A percentile compares a stretch with the other conserved stretches of the same genome.
Conservation (phyloP, 345 rosid genomes). For the Citrus hindsii region DNA sequence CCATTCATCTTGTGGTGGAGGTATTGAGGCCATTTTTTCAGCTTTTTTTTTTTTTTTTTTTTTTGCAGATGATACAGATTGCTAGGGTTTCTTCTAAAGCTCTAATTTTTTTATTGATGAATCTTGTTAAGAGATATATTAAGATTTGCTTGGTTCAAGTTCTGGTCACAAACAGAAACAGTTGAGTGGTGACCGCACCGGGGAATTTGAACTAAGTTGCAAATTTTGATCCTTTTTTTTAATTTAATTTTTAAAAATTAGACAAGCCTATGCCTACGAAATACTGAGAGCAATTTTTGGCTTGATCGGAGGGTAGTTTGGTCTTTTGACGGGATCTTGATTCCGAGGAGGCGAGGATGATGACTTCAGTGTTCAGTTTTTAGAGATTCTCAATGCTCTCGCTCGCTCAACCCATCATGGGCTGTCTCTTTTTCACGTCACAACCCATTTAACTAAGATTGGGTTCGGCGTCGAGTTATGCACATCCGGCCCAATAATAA, state of each 20-base stretch:
- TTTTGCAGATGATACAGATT: background rate
- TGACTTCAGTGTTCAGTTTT: background rate
- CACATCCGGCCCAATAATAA: background rate
- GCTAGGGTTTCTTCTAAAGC: slow-evolving; percentile 1
- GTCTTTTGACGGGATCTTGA: background rate
- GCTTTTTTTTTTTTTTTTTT: too few species aligned
- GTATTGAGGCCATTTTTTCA: slow-evolving; percentile 25
- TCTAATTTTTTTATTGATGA: background rate
- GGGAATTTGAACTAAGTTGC: background rate
- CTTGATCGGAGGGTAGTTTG: background rate
- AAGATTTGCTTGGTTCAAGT: background rate
- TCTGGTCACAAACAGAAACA: background rate
- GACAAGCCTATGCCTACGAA: background rate
- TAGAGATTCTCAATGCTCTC: background rate
- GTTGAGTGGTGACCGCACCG: background rate
- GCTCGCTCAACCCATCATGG: background rate
- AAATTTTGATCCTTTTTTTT: background rate
- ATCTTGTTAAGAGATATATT: background rate
- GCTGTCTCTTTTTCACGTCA: background rate
- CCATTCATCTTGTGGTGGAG: slow-evolving; percentile 67
- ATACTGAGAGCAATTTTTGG: background rate
- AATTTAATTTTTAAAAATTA: too few species aligned
- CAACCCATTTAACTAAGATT: background rate
- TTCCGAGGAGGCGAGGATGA: background rate
- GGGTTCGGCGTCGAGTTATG: background rate